phyloP scores from a whole-genome alignment of 1,284 basidiomycete genomes.

The Ceratobasidium sp. region DNA sequence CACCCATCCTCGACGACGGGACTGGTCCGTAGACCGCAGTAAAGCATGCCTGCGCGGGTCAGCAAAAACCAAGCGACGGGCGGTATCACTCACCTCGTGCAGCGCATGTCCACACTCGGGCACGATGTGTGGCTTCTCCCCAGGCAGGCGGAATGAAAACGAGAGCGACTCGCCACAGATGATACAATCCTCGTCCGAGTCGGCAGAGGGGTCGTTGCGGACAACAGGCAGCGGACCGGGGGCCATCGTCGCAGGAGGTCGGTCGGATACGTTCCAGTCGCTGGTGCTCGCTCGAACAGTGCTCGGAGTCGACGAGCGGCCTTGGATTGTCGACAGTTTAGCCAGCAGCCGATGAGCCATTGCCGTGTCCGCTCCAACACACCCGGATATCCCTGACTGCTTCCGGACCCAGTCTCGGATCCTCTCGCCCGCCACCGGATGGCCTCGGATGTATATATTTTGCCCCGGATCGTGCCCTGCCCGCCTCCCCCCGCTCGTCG shows the following conservation, averaged over 20 bases:
- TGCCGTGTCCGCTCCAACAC: not conserved
- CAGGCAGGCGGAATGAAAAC: constrained; percentile 86
- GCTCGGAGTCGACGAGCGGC: not conserved
- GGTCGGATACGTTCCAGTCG: constrained; percentile 13
- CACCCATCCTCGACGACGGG: constrained; percentile 64
- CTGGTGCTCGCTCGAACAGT: not conserved
- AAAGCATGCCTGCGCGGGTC: constrained; percentile 81
- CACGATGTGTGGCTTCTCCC: constrained; percentile 96
- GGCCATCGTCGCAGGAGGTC: constrained; percentile 35
- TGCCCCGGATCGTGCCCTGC: not conserved
- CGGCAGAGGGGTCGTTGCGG: constrained; percentile 67
- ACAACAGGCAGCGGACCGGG: constrained; percentile 70
- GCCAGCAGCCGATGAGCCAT: constrained; percentile 26
- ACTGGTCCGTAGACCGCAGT: constrained; percentile 93
- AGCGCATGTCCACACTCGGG: constrained; percentile 97
- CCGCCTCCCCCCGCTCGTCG: not conserved
- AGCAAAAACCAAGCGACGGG: constrained; percentile 30
- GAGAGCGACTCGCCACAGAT: constrained; percentile 91
- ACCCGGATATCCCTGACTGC: not conserved
- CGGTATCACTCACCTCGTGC: constrained; percentile 86
- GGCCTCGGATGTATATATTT: not conserved
- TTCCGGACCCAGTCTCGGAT: not conserved
- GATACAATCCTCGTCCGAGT: constrained; percentile 87
- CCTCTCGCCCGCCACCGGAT: not conserved
- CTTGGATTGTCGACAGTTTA: constrained; percentile 16